Base-by-base conservation (phyloP, 225 moss, liverwort and hornwort species). In the Physcomitrium patens region DNA sequence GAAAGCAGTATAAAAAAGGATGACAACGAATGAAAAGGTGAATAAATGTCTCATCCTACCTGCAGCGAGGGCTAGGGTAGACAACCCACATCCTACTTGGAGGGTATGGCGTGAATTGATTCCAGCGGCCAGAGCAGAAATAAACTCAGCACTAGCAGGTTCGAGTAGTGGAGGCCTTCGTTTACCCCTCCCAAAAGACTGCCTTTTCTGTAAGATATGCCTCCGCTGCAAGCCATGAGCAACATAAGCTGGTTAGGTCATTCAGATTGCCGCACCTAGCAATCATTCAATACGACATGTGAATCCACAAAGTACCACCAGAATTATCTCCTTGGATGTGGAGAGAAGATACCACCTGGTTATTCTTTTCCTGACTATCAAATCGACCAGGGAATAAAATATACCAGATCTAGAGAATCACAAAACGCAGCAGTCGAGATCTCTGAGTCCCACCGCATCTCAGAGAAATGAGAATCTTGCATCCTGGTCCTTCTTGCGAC, bases 11-110 rank as follows among this genome's bases (percentile, higher is more conserved):
- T 44, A 46, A 2, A 37, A 37, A 12, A 45, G 28, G 44, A 65
- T 65, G 27, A 24, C 26, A 14, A n/a, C n/a, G 56, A 55, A 55
- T 9, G 26, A n/a, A 52, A 13, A 74, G 44, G 46, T 45, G 56
- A 24, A 74, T 7, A 27, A 42, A 28, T 42, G 12, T 56, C 22
- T 15, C 17, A 28, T 75, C 27, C 15, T 67, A 81, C 81, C 81
- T 80, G 83, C 83, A 48, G 89, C 89, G 49, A 89, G 86, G 31
- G 89, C 75, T 59, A 89, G 56, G 18, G 89, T 86, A 57, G 89
- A 89, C 78, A 89, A 63, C 48, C 89, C 89, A 76, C 89, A 89
- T 58, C 89, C 89, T 74, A 89, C 67, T 67, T 89, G 89, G 70
- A 89, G 42, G 66, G 70, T 84, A 76, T 86, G 89, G 13, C 77